Base-by-base conservation (phyloP, 176 grass and related monocot genomes). In the Stipa capillata region DNA sequence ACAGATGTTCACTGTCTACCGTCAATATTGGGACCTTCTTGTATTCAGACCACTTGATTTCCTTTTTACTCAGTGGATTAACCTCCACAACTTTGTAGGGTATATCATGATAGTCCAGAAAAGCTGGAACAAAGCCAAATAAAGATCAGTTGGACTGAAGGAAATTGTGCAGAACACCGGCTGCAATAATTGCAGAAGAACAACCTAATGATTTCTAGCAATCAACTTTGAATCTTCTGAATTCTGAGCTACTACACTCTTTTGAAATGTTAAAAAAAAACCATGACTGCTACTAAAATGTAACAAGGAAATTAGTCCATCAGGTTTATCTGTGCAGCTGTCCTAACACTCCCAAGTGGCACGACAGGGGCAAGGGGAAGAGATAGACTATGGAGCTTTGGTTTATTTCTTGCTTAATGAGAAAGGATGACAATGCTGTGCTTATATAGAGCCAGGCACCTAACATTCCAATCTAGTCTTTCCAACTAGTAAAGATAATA, bases 21-120 rank as follows among this genome's bases (percentile, higher is more conserved):
- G 85, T 89, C 80, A 98, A 72, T 76, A 94, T 98, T n/a, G 95
- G 95, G 56, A 98, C 95, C 89, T 98, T 98, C 89, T 94, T 94
- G 85, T 98, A 98, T 73, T 94, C 92, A 85, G 95, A 98, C 95
- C 95, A 98, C 74, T 98, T 98, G 64, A 98, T 94, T 85, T 98
- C 95, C 85, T 94, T 92, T 83, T 98, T 98, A 83, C 92, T 98
- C 80, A 98, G 76, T 72, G 95, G 95, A 59, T 98, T 98, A 74
- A 98, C 95, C 74, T 98, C 95, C 60, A 98, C 91, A 83, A 98
- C 85, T 89, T 94, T 98, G 86, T 98, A 98, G 60, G 95, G 92
- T 89, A 98, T 94, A 80, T 94, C 90, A 85, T 94, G 87, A 76
- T 98, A 98, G 70, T 98, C 95, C 72, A 98, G 62, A 84, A 90